phyloP scores from a whole-genome alignment of 306 rosid genomes.

The Quercus ilex region DNA sequence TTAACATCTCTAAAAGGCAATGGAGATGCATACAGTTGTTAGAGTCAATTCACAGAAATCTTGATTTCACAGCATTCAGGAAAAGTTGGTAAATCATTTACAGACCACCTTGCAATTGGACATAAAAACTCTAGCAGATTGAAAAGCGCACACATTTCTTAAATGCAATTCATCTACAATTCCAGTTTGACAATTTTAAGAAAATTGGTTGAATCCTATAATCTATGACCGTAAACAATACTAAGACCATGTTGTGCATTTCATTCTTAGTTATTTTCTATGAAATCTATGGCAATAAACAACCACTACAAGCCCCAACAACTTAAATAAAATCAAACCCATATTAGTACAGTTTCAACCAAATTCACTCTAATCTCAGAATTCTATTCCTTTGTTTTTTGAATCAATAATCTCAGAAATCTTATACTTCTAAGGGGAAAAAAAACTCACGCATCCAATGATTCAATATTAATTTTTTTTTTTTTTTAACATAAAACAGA shows the following conservation, averaged over 20 bases:
- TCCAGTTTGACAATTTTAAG: background rate
- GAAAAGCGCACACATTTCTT: background rate
- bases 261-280: background rate
- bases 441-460: background rate
- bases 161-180: background rate
- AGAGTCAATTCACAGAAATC: background rate
- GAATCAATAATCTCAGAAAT: background rate
- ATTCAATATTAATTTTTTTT: background rate
- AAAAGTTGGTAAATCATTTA: background rate
- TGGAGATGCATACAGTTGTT: background rate
- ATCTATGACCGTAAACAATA: background rate
- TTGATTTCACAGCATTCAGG: background rate
- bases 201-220: background rate
- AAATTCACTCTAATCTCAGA: background rate
- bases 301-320: background rate
- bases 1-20: background rate
- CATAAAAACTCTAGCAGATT: background rate
- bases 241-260: background rate
- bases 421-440: background rate
- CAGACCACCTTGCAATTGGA: background rate
- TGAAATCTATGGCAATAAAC: background rate
- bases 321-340: background rate
- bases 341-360: background rate
- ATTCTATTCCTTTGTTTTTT: background rate
- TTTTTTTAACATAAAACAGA: too few species aligned